Percentiles rank a stretch among this genome's conserved stretches.
phyloP scores from a whole-genome alignment of 129 eudicot genomes.

The Helianthus annuus region HanXRQr2.0-SUNRISE NC_035447.2:123087309-123087808 shows the following conservation, averaged over 20 bases:
- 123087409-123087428: conserved; percentile 39
- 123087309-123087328: conserved; percentile 51
- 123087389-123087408: conserved; percentile 49
- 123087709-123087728: too few species aligned
- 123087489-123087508: conserved; percentile 51
- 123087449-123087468: background rate
- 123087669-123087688: background rate
- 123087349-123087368: conserved; percentile 42
- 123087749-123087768: too few species aligned
- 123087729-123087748: too few species aligned
- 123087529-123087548: conserved; percentile 50
- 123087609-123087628: conserved; percentile 58
- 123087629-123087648: conserved; percentile 37
- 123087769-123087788: too few species aligned
- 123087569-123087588: conserved; percentile 44
- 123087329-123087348: conserved; percentile 53
- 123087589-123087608: conserved; percentile 52
- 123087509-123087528: conserved; percentile 58
- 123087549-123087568: conserved; percentile 53
- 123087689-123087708: too few species aligned
- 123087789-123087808: too few species aligned
- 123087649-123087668: background rate
- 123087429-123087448: background rate
- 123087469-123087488: conserved; percentile 2
- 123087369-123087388: conserved; percentile 55